Conservation (phyloP, 495 filamentous ascomycete species). For the Saxophila tyrrhenica region DNA sequence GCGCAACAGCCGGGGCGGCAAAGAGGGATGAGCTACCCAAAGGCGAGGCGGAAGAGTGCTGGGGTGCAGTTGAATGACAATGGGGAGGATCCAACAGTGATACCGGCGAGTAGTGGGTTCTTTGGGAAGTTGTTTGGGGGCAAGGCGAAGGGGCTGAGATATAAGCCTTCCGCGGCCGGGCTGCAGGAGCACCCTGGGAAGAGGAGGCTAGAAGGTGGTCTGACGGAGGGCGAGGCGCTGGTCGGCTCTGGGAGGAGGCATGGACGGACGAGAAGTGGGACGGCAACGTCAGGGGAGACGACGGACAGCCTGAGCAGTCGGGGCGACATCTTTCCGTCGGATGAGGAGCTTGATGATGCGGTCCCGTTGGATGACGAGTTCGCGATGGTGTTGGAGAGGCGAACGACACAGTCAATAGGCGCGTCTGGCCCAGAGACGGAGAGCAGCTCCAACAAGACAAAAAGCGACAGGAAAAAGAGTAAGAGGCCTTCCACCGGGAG, state of each 20-base stretch:
- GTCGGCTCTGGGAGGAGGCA: constrained; percentile 31
- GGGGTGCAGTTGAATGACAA: constrained; percentile 39
- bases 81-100: constrained; percentile 65
- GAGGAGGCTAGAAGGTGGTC: constrained; percentile 28
- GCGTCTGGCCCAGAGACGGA: constrained; percentile 50
- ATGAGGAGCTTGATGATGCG: constrained; percentile 73
- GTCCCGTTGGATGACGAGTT: constrained; percentile 92
- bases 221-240: constrained; percentile 57
- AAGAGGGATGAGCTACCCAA: constrained; percentile 70
- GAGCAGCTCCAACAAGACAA: constrained; percentile 55
- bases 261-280: constrained; percentile 62
- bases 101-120: constrained; percentile 72
- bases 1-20: constrained; percentile 56
- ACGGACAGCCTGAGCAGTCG: constrained; percentile 86
- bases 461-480: constrained; percentile 14
- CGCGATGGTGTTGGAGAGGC: constrained; percentile 59
- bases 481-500: constrained; percentile 30
- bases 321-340: constrained; percentile 86
- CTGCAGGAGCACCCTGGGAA: constrained; percentile 73
- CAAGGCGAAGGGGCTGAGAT: constrained; percentile 56
- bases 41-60: constrained; percentile 51
- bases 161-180: constrained; percentile 84
- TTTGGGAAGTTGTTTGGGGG: constrained; percentile 62
- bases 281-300: constrained; percentile 68
- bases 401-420: constrained; percentile 16